Evolutionary conservation across 768 basidiomycete species (phyloP), one percentile per base, ranked within the genome.

Genomic region (Suillus occidentalis): DNA sequence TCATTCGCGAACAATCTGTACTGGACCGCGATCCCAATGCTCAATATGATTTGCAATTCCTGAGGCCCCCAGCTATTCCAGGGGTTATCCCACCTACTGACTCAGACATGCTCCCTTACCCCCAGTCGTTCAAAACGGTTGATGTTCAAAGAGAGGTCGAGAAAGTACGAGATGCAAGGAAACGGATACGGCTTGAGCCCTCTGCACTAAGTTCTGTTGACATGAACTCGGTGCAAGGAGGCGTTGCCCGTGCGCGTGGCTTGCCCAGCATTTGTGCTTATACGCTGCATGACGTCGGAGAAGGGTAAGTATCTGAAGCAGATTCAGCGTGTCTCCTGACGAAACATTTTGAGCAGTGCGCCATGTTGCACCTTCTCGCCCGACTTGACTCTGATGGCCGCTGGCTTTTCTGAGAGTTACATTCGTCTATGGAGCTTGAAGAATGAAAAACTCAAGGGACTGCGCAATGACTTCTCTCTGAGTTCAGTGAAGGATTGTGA

Each of bases 261-360:
- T 78, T 97, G 63, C 97, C 97, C 3, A 98, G 96, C 70, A 89
- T 99, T 62, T 97, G 97, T 69, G 89, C 94, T 7, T 99, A 97
- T 72, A 99, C 97, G 4, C 73, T 99, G 49, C 96, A 97, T 74
- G 95, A 99, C 71, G 88, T 92, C 2, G 89, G 89, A n/a, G 97
- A 99, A 79, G 93, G 94, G 97, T 97, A 73, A 71, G 90, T 77
- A 1, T 67, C 60, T 52, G 39, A 49, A 60, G 40, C 22, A 25
- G 22, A 53, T 47, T 42, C 40, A 18, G 43, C 42, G 58, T 66
- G 56, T 39, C 18, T 61, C 60, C 20, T 57, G 28, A 22, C 59
- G n/a, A 58, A 40, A 66, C 36, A 69, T 62, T 39, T 61, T 60
- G 63, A 60, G 59, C 69, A 98, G 97, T 34, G 83, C 90, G 3